phyloP scores from a whole-genome alignment of 371 early-diverging fungal genomes.

The Syncephalis plumigaleata region DNA sequence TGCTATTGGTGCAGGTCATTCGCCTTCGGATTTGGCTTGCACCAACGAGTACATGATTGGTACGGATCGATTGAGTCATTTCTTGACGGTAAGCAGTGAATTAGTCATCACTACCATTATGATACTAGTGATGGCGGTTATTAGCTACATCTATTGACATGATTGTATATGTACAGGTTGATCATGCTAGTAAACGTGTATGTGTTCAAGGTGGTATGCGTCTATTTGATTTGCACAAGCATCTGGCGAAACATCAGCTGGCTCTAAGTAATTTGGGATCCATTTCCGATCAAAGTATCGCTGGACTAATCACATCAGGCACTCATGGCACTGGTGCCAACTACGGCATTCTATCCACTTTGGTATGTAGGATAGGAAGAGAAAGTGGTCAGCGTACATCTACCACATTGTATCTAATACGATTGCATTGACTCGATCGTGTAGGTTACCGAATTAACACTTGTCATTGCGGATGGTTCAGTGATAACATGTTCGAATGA shows the following conservation, averaged over 20 bases:
- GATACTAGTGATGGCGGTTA: background rate
- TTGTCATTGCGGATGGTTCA: constrained; percentile 37
- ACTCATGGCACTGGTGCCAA: constrained; percentile 72
- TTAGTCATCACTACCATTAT: no score
- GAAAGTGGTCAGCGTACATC: no score
- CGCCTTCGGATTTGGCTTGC: constrained; percentile 68
- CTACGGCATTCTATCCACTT: constrained; percentile 43
- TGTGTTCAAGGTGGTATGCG: constrained; percentile 62
- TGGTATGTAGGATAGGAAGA: constrained; percentile 18
- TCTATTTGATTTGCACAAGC: constrained; percentile 35
- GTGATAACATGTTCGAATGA: constrained; percentile 24
- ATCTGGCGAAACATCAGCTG: constrained; percentile 33
- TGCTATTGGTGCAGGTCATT: constrained; percentile 62
- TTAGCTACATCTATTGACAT: no score
- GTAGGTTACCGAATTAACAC: constrained; percentile 32
- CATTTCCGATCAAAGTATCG: constrained; percentile 67
- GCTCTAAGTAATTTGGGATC: constrained; percentile 62
- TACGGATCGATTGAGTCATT: constrained; percentile 39
- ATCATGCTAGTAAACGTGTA: constrained; percentile 20
- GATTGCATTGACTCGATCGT: background rate
- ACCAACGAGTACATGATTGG: constrained; percentile 47
- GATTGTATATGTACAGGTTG: constrained; percentile 11
- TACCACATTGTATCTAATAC: background rate
- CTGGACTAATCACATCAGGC: constrained; percentile 61
- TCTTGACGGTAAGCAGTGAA: constrained; percentile 18